Conservation (phyloP, 2,329 filamentous ascomycete genomes). For the Cucurbitaria berberidis region DNA sequence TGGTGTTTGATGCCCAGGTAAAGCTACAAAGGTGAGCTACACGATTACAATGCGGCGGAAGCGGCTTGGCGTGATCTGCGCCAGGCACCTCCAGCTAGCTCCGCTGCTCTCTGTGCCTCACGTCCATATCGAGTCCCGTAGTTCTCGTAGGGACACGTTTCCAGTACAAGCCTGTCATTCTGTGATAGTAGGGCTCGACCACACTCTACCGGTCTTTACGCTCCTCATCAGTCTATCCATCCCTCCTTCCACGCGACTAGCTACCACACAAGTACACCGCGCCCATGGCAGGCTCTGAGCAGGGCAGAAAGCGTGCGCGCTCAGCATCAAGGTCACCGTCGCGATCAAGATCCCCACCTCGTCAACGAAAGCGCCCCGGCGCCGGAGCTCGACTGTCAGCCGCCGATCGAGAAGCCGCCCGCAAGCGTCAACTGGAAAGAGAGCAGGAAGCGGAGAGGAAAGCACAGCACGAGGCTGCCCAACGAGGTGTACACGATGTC, state of each 20-base stretch:
- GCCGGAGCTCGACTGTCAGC: conserved; percentile 65
- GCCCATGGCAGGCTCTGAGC: conserved; percentile 30
- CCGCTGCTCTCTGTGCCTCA: neutral
- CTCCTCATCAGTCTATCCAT: neutral
- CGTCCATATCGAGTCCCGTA: neutral
- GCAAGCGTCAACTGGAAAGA: conserved; percentile 55
- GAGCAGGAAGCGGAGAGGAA: conserved; percentile 58
- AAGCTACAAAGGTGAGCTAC: conserved; percentile 11
- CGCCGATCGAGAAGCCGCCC: conserved; percentile 70
- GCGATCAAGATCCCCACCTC: conserved; percentile 55
- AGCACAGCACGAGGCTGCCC: conserved; percentile 43
- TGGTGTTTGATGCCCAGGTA: conserved; percentile 20
- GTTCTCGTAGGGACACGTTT: no score
- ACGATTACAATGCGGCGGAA: conserved; percentile 19
- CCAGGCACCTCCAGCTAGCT: conserved; percentile 3
- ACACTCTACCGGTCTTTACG: neutral
- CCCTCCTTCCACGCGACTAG: neutral
- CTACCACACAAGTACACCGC: neutral
- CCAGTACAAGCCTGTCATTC: neutral
- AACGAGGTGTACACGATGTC: conserved; percentile 76
- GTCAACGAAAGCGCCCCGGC: conserved; percentile 69
- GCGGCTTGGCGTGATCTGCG: conserved; percentile 3
- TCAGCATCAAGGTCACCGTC: conserved; percentile 30
- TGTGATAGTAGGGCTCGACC: neutral
- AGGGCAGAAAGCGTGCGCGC: conserved; percentile 39